phyloP scores from a whole-genome alignment of 257 asterid species.

The Echites panduratus region DNA sequence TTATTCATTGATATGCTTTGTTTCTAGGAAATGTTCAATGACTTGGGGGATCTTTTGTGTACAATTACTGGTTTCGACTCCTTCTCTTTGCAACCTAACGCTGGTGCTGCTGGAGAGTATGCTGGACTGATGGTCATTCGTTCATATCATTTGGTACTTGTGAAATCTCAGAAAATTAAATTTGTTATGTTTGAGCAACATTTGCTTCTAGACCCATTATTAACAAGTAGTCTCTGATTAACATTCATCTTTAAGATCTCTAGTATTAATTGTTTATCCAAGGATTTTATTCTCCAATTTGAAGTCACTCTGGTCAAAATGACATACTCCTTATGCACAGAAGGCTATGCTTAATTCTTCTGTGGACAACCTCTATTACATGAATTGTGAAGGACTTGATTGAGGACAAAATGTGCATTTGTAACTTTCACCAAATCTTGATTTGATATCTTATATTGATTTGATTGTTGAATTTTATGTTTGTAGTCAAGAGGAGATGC shows the following conservation, averaged over 20 bases:
- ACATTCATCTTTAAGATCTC: too few species aligned
- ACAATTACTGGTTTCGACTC: conserved; percentile 95
- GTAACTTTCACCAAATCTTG: neutral
- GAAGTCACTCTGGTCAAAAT: neutral
- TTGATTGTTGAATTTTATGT: conserved; percentile 16
- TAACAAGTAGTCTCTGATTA: neutral
- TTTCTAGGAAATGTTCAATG: conserved; percentile 89
- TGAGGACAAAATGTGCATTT: neutral
- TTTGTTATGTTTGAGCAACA: neutral
- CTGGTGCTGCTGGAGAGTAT: conserved; percentile 98
- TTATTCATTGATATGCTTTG: conserved; percentile 9
- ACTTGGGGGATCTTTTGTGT: conserved; percentile 87
- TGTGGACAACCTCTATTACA: neutral
- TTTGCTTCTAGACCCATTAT: neutral
- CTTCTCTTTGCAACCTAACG: conserved; percentile 96
- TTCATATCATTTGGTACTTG: conserved; percentile 81
- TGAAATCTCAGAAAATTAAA: neutral
- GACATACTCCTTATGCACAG: conserved; percentile 4
- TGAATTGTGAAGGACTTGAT: neutral
- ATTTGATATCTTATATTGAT: neutral
- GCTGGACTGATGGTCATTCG: conserved; percentile 99
- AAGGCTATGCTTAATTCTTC: neutral
- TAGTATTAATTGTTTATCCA: neutral
- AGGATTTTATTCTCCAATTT: neutral
- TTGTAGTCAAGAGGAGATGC: conserved; percentile 91